Base-by-base conservation (phyloP, 148 eudicot genomes). In the Fagopyrum esculentum region DNA sequence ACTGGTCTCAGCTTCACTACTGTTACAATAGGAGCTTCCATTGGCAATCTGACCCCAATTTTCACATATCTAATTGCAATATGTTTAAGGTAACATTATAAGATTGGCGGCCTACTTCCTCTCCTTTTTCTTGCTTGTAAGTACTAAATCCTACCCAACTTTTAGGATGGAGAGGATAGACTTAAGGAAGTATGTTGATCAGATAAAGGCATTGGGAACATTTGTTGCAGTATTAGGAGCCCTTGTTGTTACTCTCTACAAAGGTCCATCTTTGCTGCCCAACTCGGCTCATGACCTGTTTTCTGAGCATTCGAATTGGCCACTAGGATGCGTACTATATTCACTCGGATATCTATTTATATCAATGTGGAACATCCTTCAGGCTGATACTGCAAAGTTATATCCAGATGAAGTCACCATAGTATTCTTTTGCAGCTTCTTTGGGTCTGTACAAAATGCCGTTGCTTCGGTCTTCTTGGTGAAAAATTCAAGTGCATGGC, bases 331-430 rank as follows among this genome's bases (percentile, higher is more conserved):
- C 29, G 16, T 35, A 9, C 15, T 64, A 4, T 6, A 10, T 64
- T 40, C 46, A 35, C 1, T 64, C 5, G 46, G 17, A 4, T 0
- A 30, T 35, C 46, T 64, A 35, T 7, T 64, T 1, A 12, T 17
- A 64, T 64, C 70, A 35, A 35, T 12, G 6, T 64, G n/a, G 46
- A 64, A 13, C 70, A 40, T 64, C 46, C 70, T 64, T 64, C 46
- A 64, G 70, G 70, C 61, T 56, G 61, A 56, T 56, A 17, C 16
- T 2, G 29, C 61, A 8, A 56, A 17, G 61, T 6, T 17, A 17
- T 56, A 56, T 17, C 61, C 61, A 56, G 61, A 56, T 17, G 61
- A 56, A 56, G 29, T 56, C 40, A 35, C 40, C 40, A 35, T 64
- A 35, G 45, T 64, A 2, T 64, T 64, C 70, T 64, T 64, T 30